Conservation (phyloP, 2,329 filamentous ascomycete species). For the Parafenestella ontariensis region DNA sequence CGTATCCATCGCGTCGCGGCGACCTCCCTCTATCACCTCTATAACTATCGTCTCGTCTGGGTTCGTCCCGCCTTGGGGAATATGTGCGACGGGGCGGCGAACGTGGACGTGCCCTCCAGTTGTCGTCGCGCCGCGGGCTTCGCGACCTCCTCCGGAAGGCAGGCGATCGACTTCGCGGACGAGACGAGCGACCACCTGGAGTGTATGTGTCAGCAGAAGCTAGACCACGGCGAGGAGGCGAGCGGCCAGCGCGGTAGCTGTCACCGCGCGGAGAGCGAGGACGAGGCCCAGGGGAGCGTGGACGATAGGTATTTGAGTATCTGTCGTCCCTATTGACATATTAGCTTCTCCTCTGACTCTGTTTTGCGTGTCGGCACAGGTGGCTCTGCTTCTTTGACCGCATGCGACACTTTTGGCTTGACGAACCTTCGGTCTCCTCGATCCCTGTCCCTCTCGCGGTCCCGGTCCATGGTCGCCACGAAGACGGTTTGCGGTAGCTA, state of each 20-base stretch:
- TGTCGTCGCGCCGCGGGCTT: constrained; percentile 51
- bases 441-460: constrained; percentile 52
- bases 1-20: constrained; percentile 49
- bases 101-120: constrained; percentile 54
- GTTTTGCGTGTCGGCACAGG: not conserved
- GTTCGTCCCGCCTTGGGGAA: constrained; percentile 48
- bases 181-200: constrained; percentile 43
- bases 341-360: constrained; percentile 16
- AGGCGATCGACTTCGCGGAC: constrained; percentile 50
- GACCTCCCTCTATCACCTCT: constrained; percentile 50
- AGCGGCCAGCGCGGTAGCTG: constrained; percentile 47
- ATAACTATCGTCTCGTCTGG: constrained; percentile 17
- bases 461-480: constrained; percentile 42
- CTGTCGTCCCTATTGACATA: constrained; percentile 39
- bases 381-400: constrained; percentile 1
- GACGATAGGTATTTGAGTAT: constrained; percentile 48
- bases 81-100: constrained; percentile 57
- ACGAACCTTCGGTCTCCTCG: constrained; percentile 55
- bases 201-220: constrained; percentile 52
- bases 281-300: constrained; percentile 43
- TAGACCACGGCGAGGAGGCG: constrained; percentile 43
- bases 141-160: constrained; percentile 49
- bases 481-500: not conserved
- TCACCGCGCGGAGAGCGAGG: constrained; percentile 42
- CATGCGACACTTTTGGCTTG: constrained; percentile 22